Evolutionary conservation across 2,329 filamentous ascomycete genomes (phyloP).

Genomic region (Penicillium fuscoglaucum): DNA sequence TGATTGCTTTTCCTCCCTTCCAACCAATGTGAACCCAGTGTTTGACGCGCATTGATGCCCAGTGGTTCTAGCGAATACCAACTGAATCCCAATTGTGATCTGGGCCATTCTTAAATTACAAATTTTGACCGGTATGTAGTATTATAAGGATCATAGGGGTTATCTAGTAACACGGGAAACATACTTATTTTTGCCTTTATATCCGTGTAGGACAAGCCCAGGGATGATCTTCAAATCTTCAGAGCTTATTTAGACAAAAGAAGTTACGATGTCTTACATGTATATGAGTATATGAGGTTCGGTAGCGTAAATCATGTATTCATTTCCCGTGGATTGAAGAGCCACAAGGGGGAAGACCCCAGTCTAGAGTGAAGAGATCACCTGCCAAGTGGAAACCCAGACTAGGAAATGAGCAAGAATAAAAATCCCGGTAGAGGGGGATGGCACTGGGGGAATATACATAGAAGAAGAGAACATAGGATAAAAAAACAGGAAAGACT

Average conservation of each 20-base stretch:
- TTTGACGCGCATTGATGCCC: background rate
- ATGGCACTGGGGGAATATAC: constrained; percentile 19
- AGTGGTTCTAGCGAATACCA: background rate
- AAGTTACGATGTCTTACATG: background rate
- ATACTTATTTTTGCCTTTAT: background rate
- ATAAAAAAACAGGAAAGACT: background rate
- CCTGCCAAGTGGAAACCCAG: background rate
- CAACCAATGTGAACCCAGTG: background rate
- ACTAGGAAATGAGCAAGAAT: background rate
- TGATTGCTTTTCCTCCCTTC: background rate
- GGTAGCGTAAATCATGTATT: background rate
- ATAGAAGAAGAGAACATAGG: background rate
- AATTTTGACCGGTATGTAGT: background rate
- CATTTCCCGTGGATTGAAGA: background rate
- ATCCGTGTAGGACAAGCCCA: background rate
- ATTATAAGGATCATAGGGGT: background rate
- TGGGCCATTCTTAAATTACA: background rate
- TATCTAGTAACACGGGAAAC: background rate
- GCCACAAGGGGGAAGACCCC: background rate
- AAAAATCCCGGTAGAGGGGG: background rate
- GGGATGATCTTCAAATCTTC: background rate
- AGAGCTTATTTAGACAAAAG: constrained; percentile 1
- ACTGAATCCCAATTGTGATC: background rate
- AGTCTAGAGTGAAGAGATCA: background rate
- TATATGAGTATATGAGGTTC: too few relatives aligned